These are phyloP conservation scores for Tetracladium maxilliforme DNA, from an alignment of 2,329 filamentous ascomycete species.

Conservation along the genomic window DNA sequence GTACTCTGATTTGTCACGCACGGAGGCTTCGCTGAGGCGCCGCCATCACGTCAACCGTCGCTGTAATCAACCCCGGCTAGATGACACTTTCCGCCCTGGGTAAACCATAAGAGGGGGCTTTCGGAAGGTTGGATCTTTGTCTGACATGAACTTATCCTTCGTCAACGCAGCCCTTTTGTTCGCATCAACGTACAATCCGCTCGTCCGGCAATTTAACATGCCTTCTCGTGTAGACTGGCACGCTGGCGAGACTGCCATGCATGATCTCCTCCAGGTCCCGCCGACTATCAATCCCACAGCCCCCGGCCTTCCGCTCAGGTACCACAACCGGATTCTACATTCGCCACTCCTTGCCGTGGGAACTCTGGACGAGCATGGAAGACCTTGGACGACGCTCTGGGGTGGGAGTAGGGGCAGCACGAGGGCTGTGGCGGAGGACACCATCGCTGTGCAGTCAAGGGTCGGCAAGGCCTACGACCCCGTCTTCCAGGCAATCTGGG, in stretches of 20 bases:
- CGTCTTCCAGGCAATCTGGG: constrained; percentile 48
- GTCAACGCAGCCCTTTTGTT: no score
- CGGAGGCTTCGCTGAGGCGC: no score
- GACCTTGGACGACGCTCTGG: constrained; percentile 67
- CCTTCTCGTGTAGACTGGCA: no score
- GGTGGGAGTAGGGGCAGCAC: constrained; percentile 61
- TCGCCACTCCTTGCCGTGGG: constrained; percentile 62
- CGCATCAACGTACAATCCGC: no score
- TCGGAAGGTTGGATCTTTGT: no score
- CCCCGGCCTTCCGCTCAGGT: constrained; percentile 43
- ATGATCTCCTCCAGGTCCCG: constrained; percentile 43
- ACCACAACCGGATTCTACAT: constrained; percentile 41
- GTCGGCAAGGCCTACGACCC: constrained; percentile 54
- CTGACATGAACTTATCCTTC: no score
- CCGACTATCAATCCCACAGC: constrained; percentile 50
- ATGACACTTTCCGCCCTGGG: no score
- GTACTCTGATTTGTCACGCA: no score
- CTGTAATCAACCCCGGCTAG: no score
- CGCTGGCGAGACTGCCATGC: constrained; percentile 52
- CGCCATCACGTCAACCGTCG: no score
- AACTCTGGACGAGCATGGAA: constrained; percentile 45
- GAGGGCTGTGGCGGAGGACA: constrained; percentile 40
- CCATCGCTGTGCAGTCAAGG: constrained; percentile 47
- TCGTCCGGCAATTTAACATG: no score
- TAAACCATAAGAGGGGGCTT: no score